These are phyloP conservation scores for Sporisorium graminicola DNA, from an alignment of 1,284 basidiomycete species.

Conservation along the genomic window DNA sequence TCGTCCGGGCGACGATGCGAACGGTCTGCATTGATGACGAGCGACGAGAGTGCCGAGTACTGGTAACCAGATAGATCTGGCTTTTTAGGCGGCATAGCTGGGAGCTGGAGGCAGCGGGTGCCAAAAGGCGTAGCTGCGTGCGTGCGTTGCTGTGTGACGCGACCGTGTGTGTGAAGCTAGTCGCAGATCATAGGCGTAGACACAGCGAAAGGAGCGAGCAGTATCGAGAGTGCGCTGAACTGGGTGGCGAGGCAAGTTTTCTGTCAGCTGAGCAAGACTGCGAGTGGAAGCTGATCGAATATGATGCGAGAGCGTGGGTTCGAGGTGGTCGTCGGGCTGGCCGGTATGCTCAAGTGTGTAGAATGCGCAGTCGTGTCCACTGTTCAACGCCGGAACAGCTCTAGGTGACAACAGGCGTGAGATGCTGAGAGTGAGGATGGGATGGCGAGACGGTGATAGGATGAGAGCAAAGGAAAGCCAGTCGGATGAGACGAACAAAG, in stretches of 20 bases:
- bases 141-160: neutral
- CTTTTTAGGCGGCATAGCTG: constrained; percentile 65
- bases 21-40: constrained; percentile 66
- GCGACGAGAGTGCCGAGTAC: constrained; percentile 67
- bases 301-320: too few relatives aligned
- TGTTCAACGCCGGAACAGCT: too few relatives aligned
- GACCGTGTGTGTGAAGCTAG: neutral
- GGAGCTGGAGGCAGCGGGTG: neutral
- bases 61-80: constrained; percentile 68
- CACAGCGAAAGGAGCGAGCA: neutral
- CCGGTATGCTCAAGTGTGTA: too few relatives aligned
- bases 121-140: neutral
- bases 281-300: too few relatives aligned
- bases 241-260: neutral
- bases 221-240: neutral
- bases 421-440: neutral
- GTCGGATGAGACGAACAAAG: neutral
- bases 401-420: too few relatives aligned
- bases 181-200: neutral
- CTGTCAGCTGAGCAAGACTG: too few relatives aligned
- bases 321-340: neutral
- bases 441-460: constrained; percentile 1
- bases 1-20: constrained; percentile 73
- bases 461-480: neutral
- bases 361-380: too few relatives aligned